phyloP scores from a whole-genome alignment of 1,284 basidiomycete species.

The Cronartium ribicola region DNA sequence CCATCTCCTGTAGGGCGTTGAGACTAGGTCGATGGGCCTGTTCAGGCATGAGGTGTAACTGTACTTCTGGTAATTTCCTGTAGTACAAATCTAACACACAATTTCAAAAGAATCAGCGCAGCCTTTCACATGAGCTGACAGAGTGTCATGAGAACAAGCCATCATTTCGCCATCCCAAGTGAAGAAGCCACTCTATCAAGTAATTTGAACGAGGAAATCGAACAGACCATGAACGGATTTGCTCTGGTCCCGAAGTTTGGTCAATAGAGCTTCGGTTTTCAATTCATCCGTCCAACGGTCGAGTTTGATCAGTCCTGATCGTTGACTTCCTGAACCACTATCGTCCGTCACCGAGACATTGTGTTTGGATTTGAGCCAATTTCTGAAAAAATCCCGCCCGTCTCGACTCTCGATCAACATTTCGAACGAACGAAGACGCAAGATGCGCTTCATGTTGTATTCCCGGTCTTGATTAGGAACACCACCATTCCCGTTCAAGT shows the following conservation, averaged over 20 bases:
- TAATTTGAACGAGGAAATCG: not conserved
- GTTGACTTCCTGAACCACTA: not conserved
- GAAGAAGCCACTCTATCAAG: not conserved
- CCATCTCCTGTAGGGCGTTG: not conserved
- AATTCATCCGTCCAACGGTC: constrained; percentile 9
- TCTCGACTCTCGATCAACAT: not conserved
- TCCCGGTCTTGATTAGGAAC: too few relatives aligned
- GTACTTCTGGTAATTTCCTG: not conserved
- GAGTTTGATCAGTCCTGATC: not conserved
- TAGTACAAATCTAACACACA: not conserved
- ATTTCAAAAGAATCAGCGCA: not conserved
- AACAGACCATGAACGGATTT: not conserved
- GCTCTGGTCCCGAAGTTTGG: not conserved
- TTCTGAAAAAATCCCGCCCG: not conserved
- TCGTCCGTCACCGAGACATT: not conserved
- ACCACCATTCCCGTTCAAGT: too few relatives aligned
- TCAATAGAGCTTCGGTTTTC: not conserved
- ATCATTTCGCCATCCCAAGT: too few relatives aligned
- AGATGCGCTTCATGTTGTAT: too few relatives aligned
- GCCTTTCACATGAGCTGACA: not conserved
- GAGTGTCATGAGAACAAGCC: too few relatives aligned
- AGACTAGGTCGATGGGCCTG: not conserved
- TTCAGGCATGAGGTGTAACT: not conserved
- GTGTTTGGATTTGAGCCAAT: not conserved
- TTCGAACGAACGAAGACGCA: not conserved